A percentile compares a stretch with the other conserved stretches of the same genome.
Conservation (phyloP, 768 basidiomycete species). For the Galerina marginata region DNA sequence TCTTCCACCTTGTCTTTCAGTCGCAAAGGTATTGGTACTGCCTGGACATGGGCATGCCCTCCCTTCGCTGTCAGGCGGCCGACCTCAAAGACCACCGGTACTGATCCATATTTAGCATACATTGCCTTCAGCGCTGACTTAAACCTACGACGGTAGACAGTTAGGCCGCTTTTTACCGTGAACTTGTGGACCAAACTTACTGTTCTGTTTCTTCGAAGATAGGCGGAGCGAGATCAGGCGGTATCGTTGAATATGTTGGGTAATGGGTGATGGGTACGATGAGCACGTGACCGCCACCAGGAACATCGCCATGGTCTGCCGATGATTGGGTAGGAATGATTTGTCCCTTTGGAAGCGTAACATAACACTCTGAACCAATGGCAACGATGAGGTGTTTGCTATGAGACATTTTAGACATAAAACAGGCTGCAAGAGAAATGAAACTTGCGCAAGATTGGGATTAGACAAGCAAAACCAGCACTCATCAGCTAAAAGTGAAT, state of each 20-base stretch:
- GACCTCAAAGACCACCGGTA: conserved; percentile 86
- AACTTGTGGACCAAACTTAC: conserved; percentile 39
- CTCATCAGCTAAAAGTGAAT: conserved; percentile 68
- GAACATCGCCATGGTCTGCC: conserved; percentile 60
- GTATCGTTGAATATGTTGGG: conserved; percentile 84
- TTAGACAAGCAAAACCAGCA: conserved; percentile 99
- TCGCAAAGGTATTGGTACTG: conserved; percentile 73
- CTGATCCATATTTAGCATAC: conserved; percentile 72
- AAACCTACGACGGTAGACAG: conserved; percentile 53
- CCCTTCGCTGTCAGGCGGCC: conserved; percentile 83
- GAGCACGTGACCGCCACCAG: conserved; percentile 95
- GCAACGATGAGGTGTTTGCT: conserved; percentile 96
- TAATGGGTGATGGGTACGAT: conserved; percentile 95
- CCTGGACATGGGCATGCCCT: conserved; percentile 94
- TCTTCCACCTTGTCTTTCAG: conserved; percentile 68
- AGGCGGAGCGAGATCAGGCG: conserved; percentile 73
- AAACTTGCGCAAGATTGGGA: conserved; percentile 80
- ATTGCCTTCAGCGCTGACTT: conserved; percentile 75
- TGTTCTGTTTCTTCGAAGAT: conserved; percentile 83
- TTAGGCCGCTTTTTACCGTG: background rate
- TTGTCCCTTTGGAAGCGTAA: conserved; percentile 96
- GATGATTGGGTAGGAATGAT: conserved; percentile 80
- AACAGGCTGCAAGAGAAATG: background rate
- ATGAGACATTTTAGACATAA: conserved; percentile 11
- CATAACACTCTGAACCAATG: conserved; percentile 92